Base-by-base conservation (phyloP, 2,329 filamentous ascomycete genomes). In the Clathrospora elynae region DNA sequence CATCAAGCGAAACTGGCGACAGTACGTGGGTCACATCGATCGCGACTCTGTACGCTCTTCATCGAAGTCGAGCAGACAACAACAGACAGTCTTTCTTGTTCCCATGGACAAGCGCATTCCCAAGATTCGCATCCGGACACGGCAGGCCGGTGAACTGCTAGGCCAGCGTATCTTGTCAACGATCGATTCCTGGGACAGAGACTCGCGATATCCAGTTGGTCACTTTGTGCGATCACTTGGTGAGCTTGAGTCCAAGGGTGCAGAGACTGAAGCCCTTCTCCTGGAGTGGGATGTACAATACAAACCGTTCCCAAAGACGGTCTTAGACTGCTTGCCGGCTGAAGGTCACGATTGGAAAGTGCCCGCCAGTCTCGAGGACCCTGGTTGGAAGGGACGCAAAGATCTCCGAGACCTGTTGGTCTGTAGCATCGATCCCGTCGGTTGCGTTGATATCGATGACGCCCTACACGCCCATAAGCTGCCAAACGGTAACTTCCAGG, bases 31-130 rank as follows among this genome's bases (percentile, higher is more conserved):
- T 2, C 91, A 96, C 65, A 86, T 99, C 42, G 93, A 99, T 66
- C 85, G 86, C 35, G 88, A 87, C 8, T 95, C 91, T 2, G 86
- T 90, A 34, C 86, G 85, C 61, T 82, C 85, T 38, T 81, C 84
- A 3, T 81, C 82, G 2, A 86, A 84, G 47, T 86, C 90, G 57
- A 90, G 89, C 19, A 82, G 90, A 45, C 87, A 87, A 60, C 90
- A 95, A 66, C 90, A 96, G 66, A 95, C 83, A 11, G 90, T 99
- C 10, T 99, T 99, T 71, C 79, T 99, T 12, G 84, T 97, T 34
- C 91, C 93, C 3, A 97, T 99, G 92, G 92, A 99, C 72, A 97
- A 96, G 77, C 87, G 90, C 61, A 88, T 99, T 14, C 93, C 93
- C 2, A 99, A 97, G 75, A 96, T 99, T 60, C 84, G 90, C 31